Percentiles rank a stretch among this genome's conserved stretches.
Conservation (phyloP, 192 early-diverging fungal species). For the Backusella circina region DNA sequence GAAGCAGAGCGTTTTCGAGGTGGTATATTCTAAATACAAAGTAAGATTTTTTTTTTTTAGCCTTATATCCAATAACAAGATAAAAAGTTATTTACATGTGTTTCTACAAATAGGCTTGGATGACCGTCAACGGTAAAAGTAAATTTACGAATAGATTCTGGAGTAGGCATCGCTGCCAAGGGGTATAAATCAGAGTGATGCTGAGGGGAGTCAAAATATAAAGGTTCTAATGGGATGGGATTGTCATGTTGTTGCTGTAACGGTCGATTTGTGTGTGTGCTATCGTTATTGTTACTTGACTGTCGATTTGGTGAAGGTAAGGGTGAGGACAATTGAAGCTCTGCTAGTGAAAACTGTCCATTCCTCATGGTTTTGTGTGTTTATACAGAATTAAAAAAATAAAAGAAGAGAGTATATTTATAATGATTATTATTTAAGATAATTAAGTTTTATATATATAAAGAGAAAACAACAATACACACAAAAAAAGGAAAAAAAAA, state of each 20-base stretch:
- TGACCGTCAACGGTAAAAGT: constrained; percentile 11
- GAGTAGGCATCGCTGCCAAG: neutral
- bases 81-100: neutral
- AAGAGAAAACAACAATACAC: neutral
- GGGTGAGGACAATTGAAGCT: constrained; percentile 10
- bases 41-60: neutral
- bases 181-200: constrained; percentile 16
- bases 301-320: constrained; percentile 10
- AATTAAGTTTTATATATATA: too few species aligned
- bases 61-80: neutral
- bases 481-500: neutral
- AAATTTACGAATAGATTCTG: neutral
- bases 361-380: neutral
- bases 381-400: neutral
- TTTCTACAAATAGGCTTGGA: constrained; percentile 14
- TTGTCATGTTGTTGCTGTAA: neutral
- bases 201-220: neutral
- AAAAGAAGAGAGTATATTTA: too few species aligned
- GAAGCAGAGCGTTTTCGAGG: constrained; percentile 7
- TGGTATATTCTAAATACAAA: constrained; percentile 3
- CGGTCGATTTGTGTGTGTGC: neutral
- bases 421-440: too few species aligned
- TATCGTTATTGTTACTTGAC: neutral
- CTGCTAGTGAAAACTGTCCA: constrained; percentile 2
- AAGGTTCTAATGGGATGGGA: neutral